Evolutionary conservation across 192 early-diverging fungal genomes (phyloP).

Genomic region (Nowakowskiella sp.): DNA sequence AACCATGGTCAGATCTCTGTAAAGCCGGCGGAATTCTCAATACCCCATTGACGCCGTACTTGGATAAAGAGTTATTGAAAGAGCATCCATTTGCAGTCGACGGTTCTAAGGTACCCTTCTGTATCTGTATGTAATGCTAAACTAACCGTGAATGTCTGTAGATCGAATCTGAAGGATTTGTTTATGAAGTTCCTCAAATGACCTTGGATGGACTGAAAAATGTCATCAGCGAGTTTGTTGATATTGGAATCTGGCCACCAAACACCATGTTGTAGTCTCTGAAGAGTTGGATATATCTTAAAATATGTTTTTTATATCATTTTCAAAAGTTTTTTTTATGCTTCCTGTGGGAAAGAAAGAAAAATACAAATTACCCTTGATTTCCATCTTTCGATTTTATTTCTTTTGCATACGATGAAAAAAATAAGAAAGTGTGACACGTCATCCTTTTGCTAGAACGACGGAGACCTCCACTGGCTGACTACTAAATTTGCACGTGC

Average conservation of each 20-base stretch:
- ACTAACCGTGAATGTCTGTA: conserved; percentile 11
- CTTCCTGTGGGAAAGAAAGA: too few species aligned
- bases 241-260: conserved; percentile 81
- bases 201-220: conserved; percentile 59
- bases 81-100: conserved; percentile 81
- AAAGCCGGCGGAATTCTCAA: conserved; percentile 58
- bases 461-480: too few species aligned
- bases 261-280: too few species aligned
- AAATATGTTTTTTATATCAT: too few species aligned
- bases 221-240: conserved; percentile 75
- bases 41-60: conserved; percentile 85
- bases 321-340: too few species aligned
- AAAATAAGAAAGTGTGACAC: too few species aligned
- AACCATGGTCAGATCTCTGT: conserved; percentile 85
- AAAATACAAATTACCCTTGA: too few species aligned
- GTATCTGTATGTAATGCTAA: not conserved
- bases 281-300: too few species aligned
- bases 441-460: too few species aligned
- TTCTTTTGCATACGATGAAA: too few species aligned
- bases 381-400: too few species aligned
- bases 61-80: conserved; percentile 85
- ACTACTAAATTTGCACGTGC: too few species aligned
- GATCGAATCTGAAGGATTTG: conserved; percentile 64
- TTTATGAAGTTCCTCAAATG: conserved; percentile 58
- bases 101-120: conserved; percentile 52